Evolutionary conservation across 805 yeast genomes (phyloP), one percentile per base, ranked within the genome.

Genomic region (Metschnikowia gruessii): DNA sequence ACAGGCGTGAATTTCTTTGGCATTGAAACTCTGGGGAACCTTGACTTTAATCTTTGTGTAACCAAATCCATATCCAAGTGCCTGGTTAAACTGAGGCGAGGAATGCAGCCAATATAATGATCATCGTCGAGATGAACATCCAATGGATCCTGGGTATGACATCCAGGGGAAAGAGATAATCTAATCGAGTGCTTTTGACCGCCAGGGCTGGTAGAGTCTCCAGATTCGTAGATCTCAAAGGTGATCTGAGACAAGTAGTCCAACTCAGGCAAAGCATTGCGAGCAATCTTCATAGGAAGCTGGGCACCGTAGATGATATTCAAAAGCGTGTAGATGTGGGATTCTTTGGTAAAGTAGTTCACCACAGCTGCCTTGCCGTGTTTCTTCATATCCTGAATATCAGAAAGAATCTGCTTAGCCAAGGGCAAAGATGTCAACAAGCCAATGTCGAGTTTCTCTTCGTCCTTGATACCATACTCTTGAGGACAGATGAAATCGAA

Each of bases 401-500:
- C 98, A 29, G 76, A 71, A 42, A 94, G 65, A 33, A 94, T 85
- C 66, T 89, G 95, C 63, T 83, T 87, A 1, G 97, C 95, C 56
- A 94, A 75, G 1, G 99, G 99, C 58, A 94, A 75, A 2, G 97
- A 88, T 0, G 99, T 94, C 57, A 94, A 72, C 47, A 94, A 72
- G 4, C 99, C 99, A 69, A 94, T 94, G 63, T 94, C 99, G 50
- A 94, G 76, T 62, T 94, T 94, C 65, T 94, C 99, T 58, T 85
- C 84, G 60, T 90, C 96, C 54, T 91, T 89, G 57, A 94, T 94
- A 53, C 99, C 99, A 63, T 94, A 94, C 63, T 94, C 99, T 65
- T 94, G 98, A 9, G 99, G 99, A 67, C 98, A 94, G 40, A 94
- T 90, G 61, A 92, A 94, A 67, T 94, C 99, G 70, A 94, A 94